These are phyloP conservation scores for Arctostaphylos glauca DNA, from an alignment of 148 eudicot genomes.

Conservation along the genomic window DNA sequence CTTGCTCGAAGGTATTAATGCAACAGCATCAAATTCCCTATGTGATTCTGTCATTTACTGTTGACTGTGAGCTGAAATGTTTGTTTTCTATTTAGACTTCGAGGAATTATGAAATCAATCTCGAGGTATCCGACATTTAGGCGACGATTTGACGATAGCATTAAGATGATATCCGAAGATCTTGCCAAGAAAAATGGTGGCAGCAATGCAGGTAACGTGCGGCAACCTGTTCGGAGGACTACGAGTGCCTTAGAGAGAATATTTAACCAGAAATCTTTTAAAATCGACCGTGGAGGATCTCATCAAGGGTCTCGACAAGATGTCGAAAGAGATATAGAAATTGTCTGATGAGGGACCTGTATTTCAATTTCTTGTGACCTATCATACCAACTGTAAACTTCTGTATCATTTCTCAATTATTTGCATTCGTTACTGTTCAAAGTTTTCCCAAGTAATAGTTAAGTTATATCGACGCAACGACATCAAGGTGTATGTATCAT, in stretches of 20 bases:
- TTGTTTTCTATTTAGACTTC: constrained; percentile 45
- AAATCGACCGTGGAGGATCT: constrained; percentile 29
- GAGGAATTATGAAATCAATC: constrained; percentile 80
- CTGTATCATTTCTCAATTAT: neutral
- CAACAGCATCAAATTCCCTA: neutral
- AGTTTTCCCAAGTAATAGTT: neutral
- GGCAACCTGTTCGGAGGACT: constrained; percentile 31
- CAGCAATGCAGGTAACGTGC: constrained; percentile 23
- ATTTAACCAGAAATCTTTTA: constrained; percentile 59
- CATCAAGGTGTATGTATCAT: neutral
- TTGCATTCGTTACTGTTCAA: neutral
- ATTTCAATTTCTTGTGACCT: constrained; percentile 1
- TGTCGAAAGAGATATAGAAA: constrained; percentile 33
- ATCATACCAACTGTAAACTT: constrained; percentile 8
- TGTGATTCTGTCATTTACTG: neutral
- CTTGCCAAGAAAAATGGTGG: constrained; percentile 50
- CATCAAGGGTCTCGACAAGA: constrained; percentile 37
- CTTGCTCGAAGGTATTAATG: constrained; percentile 11
- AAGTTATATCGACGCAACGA: too few species aligned
- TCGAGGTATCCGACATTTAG: constrained; percentile 86
- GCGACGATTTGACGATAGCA: constrained; percentile 69
- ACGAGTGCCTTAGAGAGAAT: constrained; percentile 43
- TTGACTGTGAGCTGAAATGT: constrained; percentile 1
- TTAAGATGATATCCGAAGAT: constrained; percentile 49
- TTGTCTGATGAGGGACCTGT: neutral